These are phyloP conservation scores for Fagopyrum homotropicum DNA, from an alignment of 148 eudicot genomes.

Conservation along the genomic window DNA sequence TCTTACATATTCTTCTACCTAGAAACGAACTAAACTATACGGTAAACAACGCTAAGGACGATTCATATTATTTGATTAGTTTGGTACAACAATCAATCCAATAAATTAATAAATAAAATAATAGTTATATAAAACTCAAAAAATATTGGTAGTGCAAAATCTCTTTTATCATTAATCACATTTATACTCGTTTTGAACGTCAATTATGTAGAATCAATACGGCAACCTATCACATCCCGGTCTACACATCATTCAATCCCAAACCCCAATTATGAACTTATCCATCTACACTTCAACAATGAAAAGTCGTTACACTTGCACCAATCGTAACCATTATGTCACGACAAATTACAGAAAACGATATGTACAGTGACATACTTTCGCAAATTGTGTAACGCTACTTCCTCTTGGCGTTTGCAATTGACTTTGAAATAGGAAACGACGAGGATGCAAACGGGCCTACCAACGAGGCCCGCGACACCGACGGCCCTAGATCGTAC, in stretches of 20 bases:
- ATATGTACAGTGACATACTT: neutral
- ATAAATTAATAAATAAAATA: neutral
- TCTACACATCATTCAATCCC: neutral
- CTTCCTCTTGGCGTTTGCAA: neutral
- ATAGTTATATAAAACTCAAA: neutral
- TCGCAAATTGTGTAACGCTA: neutral
- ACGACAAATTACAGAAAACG: neutral
- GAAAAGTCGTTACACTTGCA: neutral
- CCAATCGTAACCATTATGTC: neutral
- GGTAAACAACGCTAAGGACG: neutral
- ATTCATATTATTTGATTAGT: neutral
- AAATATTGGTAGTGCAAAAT: neutral
- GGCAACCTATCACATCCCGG: neutral
- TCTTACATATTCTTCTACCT: neutral
- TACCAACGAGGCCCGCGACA: constrained; percentile 12
- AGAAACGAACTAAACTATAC: neutral
- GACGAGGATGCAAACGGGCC: constrained; percentile 1
- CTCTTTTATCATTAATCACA: neutral
- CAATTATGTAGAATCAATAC: neutral
- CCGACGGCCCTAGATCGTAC: constrained; percentile 1
- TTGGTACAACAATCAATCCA: neutral
- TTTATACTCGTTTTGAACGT: neutral
- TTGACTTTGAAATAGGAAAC: constrained; percentile 1
- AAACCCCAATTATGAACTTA: neutral
- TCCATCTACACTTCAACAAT: neutral